phyloP scores from a whole-genome alignment of 1,284 basidiomycete genomes.

The Ceratobasidium sp. region DNA sequence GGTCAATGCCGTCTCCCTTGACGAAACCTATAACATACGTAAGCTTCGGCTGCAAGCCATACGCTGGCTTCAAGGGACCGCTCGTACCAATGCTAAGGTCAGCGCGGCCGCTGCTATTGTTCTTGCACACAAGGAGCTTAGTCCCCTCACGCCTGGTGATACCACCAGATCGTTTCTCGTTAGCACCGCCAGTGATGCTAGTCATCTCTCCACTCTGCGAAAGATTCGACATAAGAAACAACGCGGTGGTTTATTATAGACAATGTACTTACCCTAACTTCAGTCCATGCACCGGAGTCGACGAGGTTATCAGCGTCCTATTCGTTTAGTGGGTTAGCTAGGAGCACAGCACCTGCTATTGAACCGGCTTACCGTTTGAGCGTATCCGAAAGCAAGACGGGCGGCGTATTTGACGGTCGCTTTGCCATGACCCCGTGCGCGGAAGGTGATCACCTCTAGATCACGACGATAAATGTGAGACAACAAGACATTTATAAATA shows the following conservation, averaged over 20 bases:
- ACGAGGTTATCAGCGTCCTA: constrained; percentile 24
- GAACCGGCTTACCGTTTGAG: constrained; percentile 11
- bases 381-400: constrained; percentile 34
- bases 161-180: neutral
- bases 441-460: constrained; percentile 29
- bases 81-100: constrained; percentile 13
- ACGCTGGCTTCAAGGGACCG: neutral
- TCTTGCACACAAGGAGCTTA: constrained; percentile 31
- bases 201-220: constrained; percentile 16
- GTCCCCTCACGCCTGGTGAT: neutral
- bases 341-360: no score
- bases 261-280: neutral
- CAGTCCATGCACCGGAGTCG: constrained; percentile 15
- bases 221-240: no score
- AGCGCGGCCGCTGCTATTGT: constrained; percentile 13
- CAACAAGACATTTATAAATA: no score
- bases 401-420: constrained; percentile 1
- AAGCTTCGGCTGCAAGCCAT: neutral
- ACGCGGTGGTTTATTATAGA: no score
- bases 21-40: neutral
- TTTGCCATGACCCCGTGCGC: constrained; percentile 6
- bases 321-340: neutral
- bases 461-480: neutral
- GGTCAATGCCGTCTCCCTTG: constrained; percentile 19
- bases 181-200: neutral